These are phyloP conservation scores for Endogone sp. DNA, from an alignment of 192 early-diverging fungal genomes.

Conservation along the genomic window DNA sequence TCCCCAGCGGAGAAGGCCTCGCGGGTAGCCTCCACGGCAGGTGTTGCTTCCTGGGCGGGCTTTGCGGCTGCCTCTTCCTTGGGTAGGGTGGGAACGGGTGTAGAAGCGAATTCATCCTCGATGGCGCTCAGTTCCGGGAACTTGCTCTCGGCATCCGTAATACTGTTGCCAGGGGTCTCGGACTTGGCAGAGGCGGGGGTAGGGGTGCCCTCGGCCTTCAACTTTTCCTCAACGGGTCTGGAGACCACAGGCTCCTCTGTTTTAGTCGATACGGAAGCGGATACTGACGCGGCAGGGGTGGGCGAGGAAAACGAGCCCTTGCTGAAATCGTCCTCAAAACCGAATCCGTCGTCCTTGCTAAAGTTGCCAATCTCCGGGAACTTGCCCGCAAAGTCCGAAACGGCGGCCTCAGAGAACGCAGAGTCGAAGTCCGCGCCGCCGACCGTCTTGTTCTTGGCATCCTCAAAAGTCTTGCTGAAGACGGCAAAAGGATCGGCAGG, in stretches of 20 bases:
- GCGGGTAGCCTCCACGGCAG: neutral
- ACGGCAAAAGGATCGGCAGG: slow-evolving; percentile 2
- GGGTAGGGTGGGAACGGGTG: neutral
- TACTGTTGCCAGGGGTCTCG: neutral
- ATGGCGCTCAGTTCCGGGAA: slow-evolving; percentile 33
- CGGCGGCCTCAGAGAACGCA: slow-evolving; percentile 1
- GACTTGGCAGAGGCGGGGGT: neutral
- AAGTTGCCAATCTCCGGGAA: neutral
- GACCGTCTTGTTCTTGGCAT: neutral
- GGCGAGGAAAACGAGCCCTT: neutral
- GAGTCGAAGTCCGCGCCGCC: neutral
- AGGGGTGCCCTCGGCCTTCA: neutral
- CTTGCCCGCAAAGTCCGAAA: neutral
- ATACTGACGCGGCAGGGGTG: neutral
- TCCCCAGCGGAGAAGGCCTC: neutral
- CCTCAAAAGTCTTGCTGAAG: slow-evolving; percentile 3
- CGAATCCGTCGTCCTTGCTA: neutral
- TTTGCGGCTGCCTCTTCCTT: neutral
- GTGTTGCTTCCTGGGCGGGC: neutral
- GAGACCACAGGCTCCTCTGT: neutral
- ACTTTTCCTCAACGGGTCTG: neutral
- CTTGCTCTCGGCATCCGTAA: slow-evolving; percentile 30
- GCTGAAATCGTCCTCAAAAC: neutral
- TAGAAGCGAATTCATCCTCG: slow-evolving; percentile 19
- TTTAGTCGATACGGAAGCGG: neutral